Evolutionary conservation across 2,329 filamentous ascomycete species (phyloP).

Genomic region (Ceratocystis lukuohia): DNA sequence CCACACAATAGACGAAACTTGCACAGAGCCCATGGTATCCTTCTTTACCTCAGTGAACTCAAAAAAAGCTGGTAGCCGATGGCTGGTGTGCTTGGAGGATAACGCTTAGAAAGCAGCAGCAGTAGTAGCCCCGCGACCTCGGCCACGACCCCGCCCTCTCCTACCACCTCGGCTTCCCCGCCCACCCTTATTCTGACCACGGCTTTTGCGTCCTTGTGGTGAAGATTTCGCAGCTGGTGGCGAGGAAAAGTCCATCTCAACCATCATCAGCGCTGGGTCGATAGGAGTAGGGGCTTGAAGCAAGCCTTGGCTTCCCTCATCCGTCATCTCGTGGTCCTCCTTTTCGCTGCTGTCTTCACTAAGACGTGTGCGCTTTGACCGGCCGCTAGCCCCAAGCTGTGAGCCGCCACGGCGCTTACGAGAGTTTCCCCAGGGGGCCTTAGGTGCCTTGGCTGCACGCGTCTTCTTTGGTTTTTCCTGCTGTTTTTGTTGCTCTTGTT

Average conservation of each 20-base stretch:
- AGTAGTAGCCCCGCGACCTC: not conserved
- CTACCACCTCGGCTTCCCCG: not conserved
- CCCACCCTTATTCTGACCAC: not conserved
- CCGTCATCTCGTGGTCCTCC: not conserved
- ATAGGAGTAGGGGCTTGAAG: not conserved
- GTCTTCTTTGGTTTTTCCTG: not conserved
- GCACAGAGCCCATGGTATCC: not conserved
- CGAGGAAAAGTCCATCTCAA: not conserved
- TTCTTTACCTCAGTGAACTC: not conserved
- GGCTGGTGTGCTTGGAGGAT: not conserved
- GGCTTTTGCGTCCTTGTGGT: not conserved
- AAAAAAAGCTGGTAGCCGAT: not conserved
- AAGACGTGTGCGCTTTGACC: not conserved
- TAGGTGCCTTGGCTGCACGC: not conserved
- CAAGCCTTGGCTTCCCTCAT: not conserved
- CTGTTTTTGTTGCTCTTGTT: not conserved
- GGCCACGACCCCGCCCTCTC: not conserved
- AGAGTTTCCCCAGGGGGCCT: not conserved
- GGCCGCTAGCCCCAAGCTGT: not conserved
- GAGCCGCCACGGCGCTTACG: not conserved
- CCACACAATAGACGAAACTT: not conserved
- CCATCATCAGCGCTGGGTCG: not conserved
- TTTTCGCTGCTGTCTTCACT: not conserved
- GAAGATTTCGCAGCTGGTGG: not conserved
- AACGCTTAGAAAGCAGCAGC: not conserved